Base-by-base conservation (phyloP, 306 rosid species). In the Notholithocarpus densiflorus region DNA sequence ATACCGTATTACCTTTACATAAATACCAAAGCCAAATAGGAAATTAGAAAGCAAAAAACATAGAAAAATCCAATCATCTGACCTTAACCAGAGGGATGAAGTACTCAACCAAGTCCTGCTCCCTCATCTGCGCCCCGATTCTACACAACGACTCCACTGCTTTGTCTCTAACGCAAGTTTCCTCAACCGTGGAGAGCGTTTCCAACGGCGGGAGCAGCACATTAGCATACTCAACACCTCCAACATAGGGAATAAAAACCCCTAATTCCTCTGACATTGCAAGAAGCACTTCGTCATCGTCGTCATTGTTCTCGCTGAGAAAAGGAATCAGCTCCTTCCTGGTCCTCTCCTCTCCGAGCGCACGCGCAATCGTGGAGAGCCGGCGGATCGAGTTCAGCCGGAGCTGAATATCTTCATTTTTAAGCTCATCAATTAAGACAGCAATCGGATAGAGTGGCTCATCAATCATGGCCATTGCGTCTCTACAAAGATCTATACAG, bases 191-290 rank as follows among this genome's bases (percentile, higher is more conserved):
- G 88, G 96, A 95, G 60, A 95, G 96, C 4, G 90, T 91, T 75
- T 95, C 99, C 77, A 95, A 64, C 0, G 99, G 98, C 1, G 96
- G 91, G 17, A 95, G 92, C 65, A 95, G 73, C 76, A 93, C 94
- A 79, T 88, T 91, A 45, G 98, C 99, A 75, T 91, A 82, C 40
- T 93, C 97, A 21, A 93, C 90, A 19, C 99, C 99, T 10, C 99
- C 99, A 53, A 95, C 99, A 82, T 92, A 93, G 0, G 99, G 98
- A 24, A 90, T 78, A 76, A 95, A 93, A 26, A 91, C 98, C n/a
- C 98, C 98, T 76, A 95, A 84, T 72, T 95, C 98, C 86, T 93
- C 99, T 1, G 97, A 97, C 96, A 93, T 93, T 21, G 96, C 99
- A 75, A 93, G 97, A 84, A 95, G 98, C 31, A 95, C 99, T 83